Evolutionary conservation across 495 filamentous ascomycete genomes (phyloP).

Genomic region (Wilcoxina mikolae): DNA sequence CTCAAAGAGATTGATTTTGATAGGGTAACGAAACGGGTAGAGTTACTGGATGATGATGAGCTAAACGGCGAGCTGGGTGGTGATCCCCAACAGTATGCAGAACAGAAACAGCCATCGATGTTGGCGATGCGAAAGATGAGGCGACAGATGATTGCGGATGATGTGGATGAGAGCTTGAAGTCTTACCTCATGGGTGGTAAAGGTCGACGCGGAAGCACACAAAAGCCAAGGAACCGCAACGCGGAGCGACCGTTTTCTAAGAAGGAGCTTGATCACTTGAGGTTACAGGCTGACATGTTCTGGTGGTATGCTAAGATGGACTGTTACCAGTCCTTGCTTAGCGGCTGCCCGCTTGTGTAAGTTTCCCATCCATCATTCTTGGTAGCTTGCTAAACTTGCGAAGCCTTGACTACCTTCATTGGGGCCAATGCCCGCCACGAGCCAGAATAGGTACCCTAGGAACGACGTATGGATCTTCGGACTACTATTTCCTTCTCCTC

Average conservation of each 20-base stretch:
- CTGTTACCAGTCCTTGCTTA: conserved; percentile 75
- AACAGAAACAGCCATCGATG: conserved; percentile 6
- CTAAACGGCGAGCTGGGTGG: conserved; percentile 16
- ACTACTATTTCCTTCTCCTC: conserved; percentile 70
- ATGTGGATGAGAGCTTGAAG: conserved; percentile 31
- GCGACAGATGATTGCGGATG: conserved; percentile 20
- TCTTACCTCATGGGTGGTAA: conserved; percentile 27
- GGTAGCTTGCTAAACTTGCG: conserved; percentile 15
- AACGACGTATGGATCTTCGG: conserved; percentile 70
- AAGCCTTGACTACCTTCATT: conserved; percentile 65
- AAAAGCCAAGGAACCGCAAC: conserved; percentile 8
- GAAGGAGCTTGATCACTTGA: conserved; percentile 62
- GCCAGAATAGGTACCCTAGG: conserved; percentile 63
- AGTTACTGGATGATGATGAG: conserved; percentile 37
- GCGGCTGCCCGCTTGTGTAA: conserved; percentile 72
- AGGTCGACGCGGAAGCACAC: background rate
- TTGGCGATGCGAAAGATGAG: conserved; percentile 21
- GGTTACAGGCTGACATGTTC: conserved; percentile 72
- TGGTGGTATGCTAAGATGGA: conserved; percentile 98
- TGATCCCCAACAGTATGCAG: background rate
- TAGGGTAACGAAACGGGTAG: conserved; percentile 54
- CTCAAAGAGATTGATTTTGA: conserved; percentile 69
- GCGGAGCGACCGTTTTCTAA: conserved; percentile 39
- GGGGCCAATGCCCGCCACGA: conserved; percentile 73
- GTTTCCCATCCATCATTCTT: conserved; percentile 27